A percentile compares a stretch with the other conserved stretches of the same genome.
Evolutionary conservation across 371 early-diverging fungal genomes (phyloP).

Genomic region (Mucor racemosus): DNA sequence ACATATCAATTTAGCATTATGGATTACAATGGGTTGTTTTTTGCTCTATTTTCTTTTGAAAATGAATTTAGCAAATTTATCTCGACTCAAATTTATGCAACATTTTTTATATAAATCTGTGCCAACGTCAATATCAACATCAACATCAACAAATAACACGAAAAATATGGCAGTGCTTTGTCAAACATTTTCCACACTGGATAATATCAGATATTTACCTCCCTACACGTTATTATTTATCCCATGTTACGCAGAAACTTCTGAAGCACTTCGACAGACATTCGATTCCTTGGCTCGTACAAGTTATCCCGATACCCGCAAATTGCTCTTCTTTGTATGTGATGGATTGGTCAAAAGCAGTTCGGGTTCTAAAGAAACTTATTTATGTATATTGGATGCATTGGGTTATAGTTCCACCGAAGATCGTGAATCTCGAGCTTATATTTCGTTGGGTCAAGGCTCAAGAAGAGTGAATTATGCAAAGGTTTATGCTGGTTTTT

Average conservation of each 20-base stretch:
- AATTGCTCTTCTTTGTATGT: conserved; percentile 56
- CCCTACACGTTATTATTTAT: conserved; percentile 47
- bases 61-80: conserved; percentile 49
- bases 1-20: conserved; percentile 44
- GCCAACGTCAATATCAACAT: not conserved
- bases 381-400: conserved; percentile 43
- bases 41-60: conserved; percentile 47
- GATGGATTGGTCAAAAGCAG: conserved; percentile 43
- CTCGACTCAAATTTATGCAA: conserved; percentile 43
- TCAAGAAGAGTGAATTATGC: conserved; percentile 43
- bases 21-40: conserved; percentile 51
- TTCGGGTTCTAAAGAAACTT: conserved; percentile 39
- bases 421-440: conserved; percentile 45
- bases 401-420: conserved; percentile 49
- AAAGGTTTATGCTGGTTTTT: conserved; percentile 54
- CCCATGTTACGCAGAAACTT: conserved; percentile 46
- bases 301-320: conserved; percentile 50
- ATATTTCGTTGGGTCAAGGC: conserved; percentile 46
- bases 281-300: conserved; percentile 56
- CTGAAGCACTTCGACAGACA: conserved; percentile 48
- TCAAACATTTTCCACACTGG: not conserved
- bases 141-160: not conserved
- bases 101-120: conserved; percentile 22
- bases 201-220: not conserved
- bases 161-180: not conserved